These are phyloP conservation scores for Aspergillus heteromorphus DNA, from an alignment of 495 filamentous ascomycete species.

Conservation along the genomic window DNA sequence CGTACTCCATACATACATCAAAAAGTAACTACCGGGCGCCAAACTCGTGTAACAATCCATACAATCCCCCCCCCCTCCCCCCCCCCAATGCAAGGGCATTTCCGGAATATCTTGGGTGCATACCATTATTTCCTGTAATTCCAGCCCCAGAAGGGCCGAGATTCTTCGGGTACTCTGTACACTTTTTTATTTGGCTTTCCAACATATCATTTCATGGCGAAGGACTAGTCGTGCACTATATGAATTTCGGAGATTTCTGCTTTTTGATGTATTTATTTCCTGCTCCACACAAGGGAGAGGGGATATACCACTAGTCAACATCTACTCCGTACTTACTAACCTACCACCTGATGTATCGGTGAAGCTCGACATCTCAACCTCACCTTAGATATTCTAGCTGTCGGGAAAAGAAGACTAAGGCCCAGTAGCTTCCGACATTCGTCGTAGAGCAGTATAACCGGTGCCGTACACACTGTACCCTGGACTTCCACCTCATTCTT, in stretches of 20 bases:
- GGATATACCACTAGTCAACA: not conserved
- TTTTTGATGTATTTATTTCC: not conserved
- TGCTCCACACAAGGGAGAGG: not conserved
- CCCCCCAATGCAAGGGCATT: not conserved
- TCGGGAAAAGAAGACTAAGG: no score
- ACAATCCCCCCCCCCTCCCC: no score
- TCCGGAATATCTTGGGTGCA: conserved; percentile 1
- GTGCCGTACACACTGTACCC: not conserved
- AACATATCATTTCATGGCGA: not conserved
- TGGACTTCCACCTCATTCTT: conserved; percentile 2
- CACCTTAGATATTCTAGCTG: not conserved
- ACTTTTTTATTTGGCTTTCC: no score
- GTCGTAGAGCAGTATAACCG: not conserved
- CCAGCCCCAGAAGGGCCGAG: not conserved
- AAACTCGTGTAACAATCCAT: not conserved
- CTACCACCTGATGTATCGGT: not conserved
- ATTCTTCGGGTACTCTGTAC: no score
- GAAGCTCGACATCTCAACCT: not conserved
- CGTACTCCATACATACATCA: not conserved
- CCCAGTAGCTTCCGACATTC: no score
- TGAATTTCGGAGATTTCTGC: not conserved
- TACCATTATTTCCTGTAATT: conserved; percentile 6
- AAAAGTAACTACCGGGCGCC: not conserved
- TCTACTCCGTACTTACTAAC: no score
- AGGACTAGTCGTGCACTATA: not conserved